Conservation (phyloP, 1,284 basidiomycete genomes). For the Ceratobasidium papillatum region DNA sequence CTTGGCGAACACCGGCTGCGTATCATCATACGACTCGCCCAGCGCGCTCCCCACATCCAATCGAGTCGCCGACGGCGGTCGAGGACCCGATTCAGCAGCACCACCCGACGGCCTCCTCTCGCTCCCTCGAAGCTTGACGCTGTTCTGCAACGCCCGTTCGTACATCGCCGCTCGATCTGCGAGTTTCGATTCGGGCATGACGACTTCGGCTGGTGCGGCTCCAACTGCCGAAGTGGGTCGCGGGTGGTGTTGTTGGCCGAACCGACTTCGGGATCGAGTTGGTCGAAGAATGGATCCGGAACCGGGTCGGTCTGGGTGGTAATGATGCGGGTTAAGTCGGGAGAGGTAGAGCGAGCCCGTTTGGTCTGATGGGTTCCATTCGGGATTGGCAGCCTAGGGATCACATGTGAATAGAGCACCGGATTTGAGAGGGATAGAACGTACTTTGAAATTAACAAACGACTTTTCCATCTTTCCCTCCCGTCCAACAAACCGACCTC, state of each 20-base stretch:
- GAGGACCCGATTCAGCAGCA: not conserved
- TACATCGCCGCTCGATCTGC: slow-evolving; percentile 72
- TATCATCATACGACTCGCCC: slow-evolving; percentile 76
- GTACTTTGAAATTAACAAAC: slow-evolving; percentile 92
- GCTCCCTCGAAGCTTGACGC: slow-evolving; percentile 48
- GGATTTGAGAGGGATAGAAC: not conserved
- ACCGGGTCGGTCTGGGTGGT: slow-evolving; percentile 4
- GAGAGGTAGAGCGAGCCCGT: slow-evolving; percentile 85
- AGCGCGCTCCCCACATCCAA: slow-evolving; percentile 66
- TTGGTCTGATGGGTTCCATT: slow-evolving; percentile 91
- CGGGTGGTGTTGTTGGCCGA: slow-evolving; percentile 45
- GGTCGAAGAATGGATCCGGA: slow-evolving; percentile 30
- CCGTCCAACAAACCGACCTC: slow-evolving; percentile 49
- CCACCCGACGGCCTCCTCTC: slow-evolving; percentile 8
- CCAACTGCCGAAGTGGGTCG: not conserved
- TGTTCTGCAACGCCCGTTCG: slow-evolving; percentile 75
- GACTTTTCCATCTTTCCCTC: slow-evolving; percentile 99
- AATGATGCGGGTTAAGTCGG: slow-evolving; percentile 71
- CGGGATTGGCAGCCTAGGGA: slow-evolving; percentile 84
- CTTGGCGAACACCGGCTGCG: slow-evolving; percentile 50
- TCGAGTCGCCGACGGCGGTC: slow-evolving; percentile 46
- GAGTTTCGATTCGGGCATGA: slow-evolving; percentile 46
- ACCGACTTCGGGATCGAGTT: slow-evolving; percentile 25
- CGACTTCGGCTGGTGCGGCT: slow-evolving; percentile 18
- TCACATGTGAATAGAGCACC: not conserved